Evolutionary conservation across 129 eudicot species (phyloP).

Genomic region (Chrysanthemum seticuspe): DNA sequence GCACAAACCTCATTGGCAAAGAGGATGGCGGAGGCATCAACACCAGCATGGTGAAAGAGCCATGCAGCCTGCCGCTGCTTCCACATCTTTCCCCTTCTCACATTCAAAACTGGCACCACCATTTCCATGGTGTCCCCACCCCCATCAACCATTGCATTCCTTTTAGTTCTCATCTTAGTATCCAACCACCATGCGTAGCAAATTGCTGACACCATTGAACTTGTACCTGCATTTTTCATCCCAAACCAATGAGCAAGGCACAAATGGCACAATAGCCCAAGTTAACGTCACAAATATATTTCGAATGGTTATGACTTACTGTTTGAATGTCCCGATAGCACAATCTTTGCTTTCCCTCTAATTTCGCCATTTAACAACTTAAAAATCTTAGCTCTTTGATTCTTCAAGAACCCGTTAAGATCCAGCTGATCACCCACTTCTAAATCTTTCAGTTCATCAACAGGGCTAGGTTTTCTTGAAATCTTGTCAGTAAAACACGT

Average conservation of each 20-base stretch:
- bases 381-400: slow-evolving; percentile 44
- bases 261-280: neutral
- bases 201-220: slow-evolving; percentile 84
- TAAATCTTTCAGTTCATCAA: slow-evolving; percentile 27
- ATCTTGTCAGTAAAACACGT: slow-evolving; percentile 41
- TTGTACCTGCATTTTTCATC: slow-evolving; percentile 51
- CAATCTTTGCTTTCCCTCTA: slow-evolving; percentile 67
- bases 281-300: neutral
- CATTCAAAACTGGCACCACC: slow-evolving; percentile 78
- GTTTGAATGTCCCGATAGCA: slow-evolving; percentile 81
- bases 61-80: slow-evolving; percentile 79
- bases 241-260: neutral
- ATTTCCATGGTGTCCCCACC: slow-evolving; percentile 32
- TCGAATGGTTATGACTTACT: slow-evolving; percentile 34
- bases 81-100: slow-evolving; percentile 81
- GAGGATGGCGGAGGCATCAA: slow-evolving; percentile 62
- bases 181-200: slow-evolving; percentile 74
- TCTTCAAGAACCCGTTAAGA: slow-evolving; percentile 54
- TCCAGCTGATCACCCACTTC: slow-evolving; percentile 26
- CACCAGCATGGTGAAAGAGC: slow-evolving; percentile 76
- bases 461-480: slow-evolving; percentile 21
- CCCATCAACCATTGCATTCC: slow-evolving; percentile 22
- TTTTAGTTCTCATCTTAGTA: slow-evolving; percentile 38
- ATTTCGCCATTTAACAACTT: slow-evolving; percentile 58
- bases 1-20: slow-evolving; percentile 68